Evolutionary conservation across 257 asterid genomes (phyloP).

Genomic region (Primulina tabacum): DNA sequence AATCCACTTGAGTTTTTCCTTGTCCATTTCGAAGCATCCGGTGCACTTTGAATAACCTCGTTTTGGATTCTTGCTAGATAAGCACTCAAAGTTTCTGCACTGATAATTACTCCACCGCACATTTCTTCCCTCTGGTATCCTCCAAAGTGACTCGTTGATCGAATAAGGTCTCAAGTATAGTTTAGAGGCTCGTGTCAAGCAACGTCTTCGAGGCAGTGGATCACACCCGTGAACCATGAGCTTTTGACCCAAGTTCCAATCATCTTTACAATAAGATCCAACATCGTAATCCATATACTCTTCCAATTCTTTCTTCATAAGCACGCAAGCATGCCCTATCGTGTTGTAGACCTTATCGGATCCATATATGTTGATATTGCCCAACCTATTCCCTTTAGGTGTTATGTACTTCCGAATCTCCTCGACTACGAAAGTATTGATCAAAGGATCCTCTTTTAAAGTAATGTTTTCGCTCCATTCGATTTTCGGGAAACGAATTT

Average conservation of each 20-base stretch:
- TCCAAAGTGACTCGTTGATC: constrained; percentile 84
- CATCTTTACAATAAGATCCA: constrained; percentile 88
- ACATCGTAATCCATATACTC: constrained; percentile 85
- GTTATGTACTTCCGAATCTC: constrained; percentile 87
- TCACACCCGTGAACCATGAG: constrained; percentile 86
- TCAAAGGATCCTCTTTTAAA: constrained; percentile 62
- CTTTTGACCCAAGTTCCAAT: constrained; percentile 75
- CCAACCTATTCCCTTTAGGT: constrained; percentile 61
- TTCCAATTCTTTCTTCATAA: constrained; percentile 68
- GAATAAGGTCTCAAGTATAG: constrained; percentile 70
- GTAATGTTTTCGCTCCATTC: constrained; percentile 33
- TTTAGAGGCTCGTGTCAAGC: constrained; percentile 82
- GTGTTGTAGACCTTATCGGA: constrained; percentile 56
- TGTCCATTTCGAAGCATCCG: constrained; percentile 51
- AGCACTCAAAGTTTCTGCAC: constrained; percentile 71
- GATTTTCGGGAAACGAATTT: constrained; percentile 59
- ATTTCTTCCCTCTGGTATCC: constrained; percentile 73
- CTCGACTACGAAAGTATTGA: constrained; percentile 63
- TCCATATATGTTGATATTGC: constrained; percentile 66
- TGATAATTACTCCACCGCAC: constrained; percentile 86
- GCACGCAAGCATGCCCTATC: constrained; percentile 79
- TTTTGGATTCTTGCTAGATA: constrained; percentile 68
- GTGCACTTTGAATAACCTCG: constrained; percentile 54
- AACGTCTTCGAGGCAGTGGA: constrained; percentile 78
- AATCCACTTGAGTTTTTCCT: constrained; percentile 42